phyloP scores from a whole-genome alignment of 2,329 filamentous ascomycete genomes.

The Elsinoe arachidis region DNA sequence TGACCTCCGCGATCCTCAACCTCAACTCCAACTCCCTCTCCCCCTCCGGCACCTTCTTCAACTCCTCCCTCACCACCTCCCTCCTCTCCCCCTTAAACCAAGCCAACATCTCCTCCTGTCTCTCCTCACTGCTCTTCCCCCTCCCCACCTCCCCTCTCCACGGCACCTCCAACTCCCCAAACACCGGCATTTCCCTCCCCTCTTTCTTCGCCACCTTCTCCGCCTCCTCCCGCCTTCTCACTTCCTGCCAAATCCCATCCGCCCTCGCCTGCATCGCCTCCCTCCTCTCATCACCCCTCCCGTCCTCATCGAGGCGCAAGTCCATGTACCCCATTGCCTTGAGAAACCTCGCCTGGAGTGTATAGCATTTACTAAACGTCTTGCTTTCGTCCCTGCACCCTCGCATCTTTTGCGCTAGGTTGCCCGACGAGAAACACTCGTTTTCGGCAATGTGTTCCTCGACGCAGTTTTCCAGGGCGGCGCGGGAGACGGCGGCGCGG shows the following conservation, averaged over 20 bases:
- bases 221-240: conserved; percentile 70
- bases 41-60: conserved; percentile 30
- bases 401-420: conserved; percentile 58
- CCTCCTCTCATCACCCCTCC: conserved; percentile 46
- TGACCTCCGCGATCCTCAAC: conserved; percentile 54
- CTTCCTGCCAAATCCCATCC: conserved; percentile 78
- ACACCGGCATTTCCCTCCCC: conserved; percentile 46
- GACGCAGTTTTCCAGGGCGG: conserved; percentile 88
- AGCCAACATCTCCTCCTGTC: conserved; percentile 17
- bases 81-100: conserved; percentile 24
- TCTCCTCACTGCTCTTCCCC: neutral
- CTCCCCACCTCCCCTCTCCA: conserved; percentile 1
- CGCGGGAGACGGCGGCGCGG: conserved; percentile 65
- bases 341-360: conserved; percentile 81
- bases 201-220: conserved; percentile 60
- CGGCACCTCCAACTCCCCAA: conserved; percentile 41
- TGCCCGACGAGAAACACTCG: conserved; percentile 69
- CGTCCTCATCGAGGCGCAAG: conserved; percentile 43
- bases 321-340: conserved; percentile 82
- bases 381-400: conserved; percentile 73
- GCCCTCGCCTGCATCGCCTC: conserved; percentile 80
- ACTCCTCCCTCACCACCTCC: conserved; percentile 23
- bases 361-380: conserved; percentile 78
- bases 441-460: conserved; percentile 76
- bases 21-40: conserved; percentile 56